Evolutionary conservation across 257 asterid species (phyloP), one percentile per base, ranked within the genome.

Genomic region (Ajuga chamaepitys): DNA sequence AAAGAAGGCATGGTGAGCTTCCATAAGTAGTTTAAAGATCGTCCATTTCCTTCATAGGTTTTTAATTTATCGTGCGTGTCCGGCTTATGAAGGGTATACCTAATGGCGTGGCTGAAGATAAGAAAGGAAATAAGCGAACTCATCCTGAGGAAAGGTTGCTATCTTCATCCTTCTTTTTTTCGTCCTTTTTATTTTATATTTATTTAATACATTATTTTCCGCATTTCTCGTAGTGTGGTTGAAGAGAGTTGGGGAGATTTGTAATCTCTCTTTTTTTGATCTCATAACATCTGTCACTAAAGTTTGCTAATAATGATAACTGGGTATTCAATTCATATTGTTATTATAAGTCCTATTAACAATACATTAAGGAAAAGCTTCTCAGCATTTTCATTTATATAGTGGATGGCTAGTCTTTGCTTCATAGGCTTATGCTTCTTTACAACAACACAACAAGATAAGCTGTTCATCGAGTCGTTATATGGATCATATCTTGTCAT

Each of bases 1-100:
- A 94, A 82, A 76, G 93, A 90, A 64, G 97, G 95, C 82, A 82
- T 69, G 93, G 97, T 93, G 76, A 81, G 89, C 38, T 70, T 60
- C 66, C 38, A 14, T 17, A 5, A 55, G 28, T 47, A 40, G 37
- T 55, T 76, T 58, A 55, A 35, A 18, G 22, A 10, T 18, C 35
- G 17, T 53, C 14, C 28, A 10, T 16, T 62, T 45, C 60, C 55
- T 17, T 70, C 42, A 54, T 58, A 14, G 62, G 37, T 61, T 73
- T 75, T 74, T 35, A 70, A 16, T 54, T 51, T 54, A 46, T 70
- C 71, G 38, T 64, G 45, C 37, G 3, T 47, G n/a, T 64, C 58
- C 80, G 76, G 38, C 41, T 66, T 60, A 61, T 87, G 85, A 70
- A 93, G 97, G 89, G 85, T 42, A 76, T 87, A 70, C 70, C 87